phyloP scores from a whole-genome alignment of 164 flowering plant species.

The Magnolia officinalis region DNA sequence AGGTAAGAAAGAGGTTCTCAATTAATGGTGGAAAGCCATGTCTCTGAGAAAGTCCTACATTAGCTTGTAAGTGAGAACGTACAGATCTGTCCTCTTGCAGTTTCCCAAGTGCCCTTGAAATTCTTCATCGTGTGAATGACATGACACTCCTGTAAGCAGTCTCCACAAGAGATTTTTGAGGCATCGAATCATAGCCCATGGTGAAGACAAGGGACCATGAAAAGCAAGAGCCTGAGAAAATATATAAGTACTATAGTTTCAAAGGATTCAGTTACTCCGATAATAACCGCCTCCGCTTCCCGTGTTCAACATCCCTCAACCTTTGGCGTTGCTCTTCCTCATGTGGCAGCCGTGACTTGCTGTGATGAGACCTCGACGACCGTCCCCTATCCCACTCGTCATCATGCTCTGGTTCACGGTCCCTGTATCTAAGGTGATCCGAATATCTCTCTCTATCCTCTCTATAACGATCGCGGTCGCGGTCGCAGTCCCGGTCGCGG shows the following conservation, averaged over 20 bases:
- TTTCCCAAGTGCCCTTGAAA: constrained; percentile 1
- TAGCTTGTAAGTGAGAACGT: background rate
- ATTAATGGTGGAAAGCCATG: background rate
- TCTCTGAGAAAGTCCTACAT: background rate
- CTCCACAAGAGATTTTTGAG: background rate
- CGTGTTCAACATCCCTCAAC: constrained; percentile 78
- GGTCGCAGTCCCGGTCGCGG: constrained; percentile 44
- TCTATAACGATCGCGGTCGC: constrained; percentile 54
- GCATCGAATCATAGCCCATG: background rate
- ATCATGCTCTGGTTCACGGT: constrained; percentile 59
- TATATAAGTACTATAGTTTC: background rate
- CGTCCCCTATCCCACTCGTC: constrained; percentile 75
- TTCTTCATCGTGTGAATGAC: background rate
- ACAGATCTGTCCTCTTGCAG: too few species aligned
- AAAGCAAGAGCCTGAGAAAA: background rate
- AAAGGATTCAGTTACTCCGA: constrained; percentile 8
- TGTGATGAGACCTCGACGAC: constrained; percentile 66
- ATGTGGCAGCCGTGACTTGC: constrained; percentile 55
- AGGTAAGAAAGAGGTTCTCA: background rate
- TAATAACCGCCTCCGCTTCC: constrained; percentile 40
- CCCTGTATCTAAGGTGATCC: constrained; percentile 61
- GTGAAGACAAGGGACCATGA: background rate
- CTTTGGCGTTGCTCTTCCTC: constrained; percentile 72
- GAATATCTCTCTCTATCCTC: constrained; percentile 64
- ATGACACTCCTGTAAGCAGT: background rate